Evolutionary conservation across 1,139 yeast genomes (phyloP), one percentile per base, ranked within the genome.

Genomic region (Geotrichum aggregatum): DNA sequence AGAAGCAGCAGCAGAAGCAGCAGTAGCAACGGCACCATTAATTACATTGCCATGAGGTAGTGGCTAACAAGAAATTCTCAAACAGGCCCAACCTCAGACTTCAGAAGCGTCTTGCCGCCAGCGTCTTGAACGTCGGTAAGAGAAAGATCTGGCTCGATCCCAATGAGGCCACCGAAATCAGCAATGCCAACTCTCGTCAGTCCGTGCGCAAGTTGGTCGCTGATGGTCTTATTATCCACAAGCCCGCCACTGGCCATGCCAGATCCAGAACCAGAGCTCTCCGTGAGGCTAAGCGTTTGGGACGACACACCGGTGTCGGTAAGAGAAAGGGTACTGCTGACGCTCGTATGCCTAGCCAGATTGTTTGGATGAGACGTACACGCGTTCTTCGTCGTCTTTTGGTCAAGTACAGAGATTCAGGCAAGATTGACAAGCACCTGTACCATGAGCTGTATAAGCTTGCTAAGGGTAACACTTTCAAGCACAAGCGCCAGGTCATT

Each of bases 241-340:
- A 92, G 86, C 98, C 98, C 75, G 86, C 78, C 69, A 85, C 91
- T 71, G 88, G 89, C 71, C 98, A 91, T 88, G 92, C 98, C 69
- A 88, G 96, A 83, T 84, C 98, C 65, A 89, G 96, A 77, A 95
- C 98, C 71, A 88, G 98, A 81, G 96, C 95, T 71, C 81, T 87
- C 75, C 89, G 89, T 71, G 96, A 87, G 80, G 89, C 98, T 74
- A 91, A 89, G 84, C 84, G 91, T 77, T 84, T 83, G 72, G 98
- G 98, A 79, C 94, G 98, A 83, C 98, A 92, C 91, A 85, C 87
- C 78, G 98, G 98, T 83, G 87, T 83, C 89, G 98, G 98, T 92
- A 92, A 92, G 88, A 89, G 98, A 84, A 92, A 92, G 87, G 98
- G 98, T 92, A 92, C 98, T 79, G 89, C 86, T 75, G 95, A 92